Conservation (phyloP, 1,139 yeast genomes). For the Yamadazyma atmosphaerica region DNA sequence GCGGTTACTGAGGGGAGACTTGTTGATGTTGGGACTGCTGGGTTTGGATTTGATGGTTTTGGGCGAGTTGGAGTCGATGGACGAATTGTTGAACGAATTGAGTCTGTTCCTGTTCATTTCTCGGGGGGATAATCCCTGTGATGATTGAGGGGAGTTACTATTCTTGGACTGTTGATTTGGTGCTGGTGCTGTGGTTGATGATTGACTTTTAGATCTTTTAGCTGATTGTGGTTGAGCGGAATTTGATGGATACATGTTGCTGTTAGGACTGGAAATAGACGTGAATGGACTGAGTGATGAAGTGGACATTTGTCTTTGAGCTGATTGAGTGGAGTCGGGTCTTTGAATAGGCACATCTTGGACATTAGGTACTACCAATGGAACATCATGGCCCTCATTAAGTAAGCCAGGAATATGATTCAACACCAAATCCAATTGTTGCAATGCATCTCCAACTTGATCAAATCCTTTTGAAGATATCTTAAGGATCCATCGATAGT, state of each 20-base stretch:
- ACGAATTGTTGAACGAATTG: constrained; percentile 5
- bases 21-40: constrained; percentile 12
- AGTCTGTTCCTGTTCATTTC: constrained; percentile 16
- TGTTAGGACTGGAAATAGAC: constrained; percentile 5
- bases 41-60: constrained; percentile 13
- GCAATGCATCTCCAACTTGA: constrained; percentile 69
- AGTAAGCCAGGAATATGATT: constrained; percentile 68
- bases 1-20: constrained; percentile 13
- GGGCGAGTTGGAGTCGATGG: constrained; percentile 10
- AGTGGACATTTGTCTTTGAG: constrained; percentile 10
- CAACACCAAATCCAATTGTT: constrained; percentile 63
- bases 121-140: constrained; percentile 36
- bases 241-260: constrained; percentile 5
- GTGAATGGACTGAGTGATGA: constrained; percentile 11
- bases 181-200: constrained; percentile 2
- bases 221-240: constrained; percentile 9
- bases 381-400: constrained; percentile 43
- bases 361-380: constrained; percentile 40
- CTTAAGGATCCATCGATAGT: constrained; percentile 73
- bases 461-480: constrained; percentile 73
- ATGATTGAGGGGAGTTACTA: constrained; percentile 27
- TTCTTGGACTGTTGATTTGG: constrained; percentile 5
- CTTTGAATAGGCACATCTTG: constrained; percentile 25
- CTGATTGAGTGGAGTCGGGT: constrained; percentile 11
- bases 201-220: not conserved